Percentiles rank a stretch among this genome's conserved stretches.
Evolutionary conservation across 805 yeast genomes (phyloP).

Genomic region (Spathaspora passalidarum): DNA sequence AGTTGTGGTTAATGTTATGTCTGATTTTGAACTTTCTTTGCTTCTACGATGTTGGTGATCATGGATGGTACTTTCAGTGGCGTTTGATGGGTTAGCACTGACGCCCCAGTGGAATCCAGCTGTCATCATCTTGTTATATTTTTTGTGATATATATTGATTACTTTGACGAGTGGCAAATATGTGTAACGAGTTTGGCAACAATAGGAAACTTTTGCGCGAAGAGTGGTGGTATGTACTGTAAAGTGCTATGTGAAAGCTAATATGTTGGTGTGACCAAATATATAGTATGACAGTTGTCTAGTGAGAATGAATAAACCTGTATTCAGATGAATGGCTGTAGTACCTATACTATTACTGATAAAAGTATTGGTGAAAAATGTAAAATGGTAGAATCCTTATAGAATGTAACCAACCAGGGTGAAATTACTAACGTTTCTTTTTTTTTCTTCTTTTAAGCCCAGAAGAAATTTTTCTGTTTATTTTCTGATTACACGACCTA

Average conservation of each 20-base stretch:
- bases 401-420: not conserved
- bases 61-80: constrained; percentile 1
- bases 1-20: constrained; percentile 1
- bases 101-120: constrained; percentile 33
- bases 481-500: no score
- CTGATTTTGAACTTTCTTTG: not conserved
- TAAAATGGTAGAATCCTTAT: not conserved
- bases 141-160: not conserved
- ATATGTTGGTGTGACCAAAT: no score
- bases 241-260: no score
- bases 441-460: not conserved
- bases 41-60: not conserved
- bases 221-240: no score
- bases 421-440: not conserved
- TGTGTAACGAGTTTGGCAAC: no score
- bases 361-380: not conserved
- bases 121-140: constrained; percentile 15
- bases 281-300: no score
- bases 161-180: not conserved
- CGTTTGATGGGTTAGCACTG: not conserved
- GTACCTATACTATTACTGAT: no score
- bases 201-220: not conserved
- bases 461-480: not conserved
- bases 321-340: no score
- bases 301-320: no score